These are phyloP conservation scores for Cutaneotrichosporon sp. DNA, from an alignment of 1,284 basidiomycete species.

Conservation along the genomic window DNA sequence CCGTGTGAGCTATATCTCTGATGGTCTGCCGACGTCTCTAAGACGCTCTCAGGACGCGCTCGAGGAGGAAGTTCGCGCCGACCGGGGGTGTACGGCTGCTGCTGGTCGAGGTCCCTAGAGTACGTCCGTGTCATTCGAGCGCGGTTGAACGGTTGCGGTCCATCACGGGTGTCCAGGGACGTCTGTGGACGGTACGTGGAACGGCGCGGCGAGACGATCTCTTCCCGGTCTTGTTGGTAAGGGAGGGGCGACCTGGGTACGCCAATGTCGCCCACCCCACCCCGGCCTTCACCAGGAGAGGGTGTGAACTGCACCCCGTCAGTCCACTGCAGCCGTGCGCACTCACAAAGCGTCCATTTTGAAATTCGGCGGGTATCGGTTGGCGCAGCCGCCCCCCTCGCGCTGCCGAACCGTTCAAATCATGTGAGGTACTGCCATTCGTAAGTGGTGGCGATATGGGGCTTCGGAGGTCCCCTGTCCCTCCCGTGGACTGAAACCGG, in stretches of 20 bases:
- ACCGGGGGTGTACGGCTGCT: not conserved
- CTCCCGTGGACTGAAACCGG: not conserved
- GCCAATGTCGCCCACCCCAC: not conserved
- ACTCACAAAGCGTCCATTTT: slow-evolving; percentile 31
- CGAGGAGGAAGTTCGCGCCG: slow-evolving; percentile 5
- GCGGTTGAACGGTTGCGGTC: not conserved
- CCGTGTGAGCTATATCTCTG: slow-evolving; percentile 11
- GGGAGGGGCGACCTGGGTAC: not conserved
- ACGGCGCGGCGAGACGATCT: not conserved
- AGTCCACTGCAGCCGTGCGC: not conserved
- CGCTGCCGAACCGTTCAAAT: not conserved
- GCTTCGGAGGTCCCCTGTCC: not conserved
- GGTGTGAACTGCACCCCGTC: not conserved
- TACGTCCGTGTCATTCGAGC: not conserved
- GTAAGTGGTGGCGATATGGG: not conserved
- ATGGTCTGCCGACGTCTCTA: slow-evolving; percentile 15
- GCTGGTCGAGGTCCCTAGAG: slow-evolving; percentile 9
- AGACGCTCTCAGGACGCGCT: slow-evolving; percentile 16
- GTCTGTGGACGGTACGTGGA: not conserved
- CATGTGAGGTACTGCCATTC: not conserved
- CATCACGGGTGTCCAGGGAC: not conserved
- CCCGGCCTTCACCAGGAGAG: not conserved
- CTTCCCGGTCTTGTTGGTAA: not conserved
- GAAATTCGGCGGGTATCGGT: slow-evolving; percentile 34
- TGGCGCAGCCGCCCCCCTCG: not conserved